Conservation (phyloP, 345 rosid species). For the Populus alba region DNA sequence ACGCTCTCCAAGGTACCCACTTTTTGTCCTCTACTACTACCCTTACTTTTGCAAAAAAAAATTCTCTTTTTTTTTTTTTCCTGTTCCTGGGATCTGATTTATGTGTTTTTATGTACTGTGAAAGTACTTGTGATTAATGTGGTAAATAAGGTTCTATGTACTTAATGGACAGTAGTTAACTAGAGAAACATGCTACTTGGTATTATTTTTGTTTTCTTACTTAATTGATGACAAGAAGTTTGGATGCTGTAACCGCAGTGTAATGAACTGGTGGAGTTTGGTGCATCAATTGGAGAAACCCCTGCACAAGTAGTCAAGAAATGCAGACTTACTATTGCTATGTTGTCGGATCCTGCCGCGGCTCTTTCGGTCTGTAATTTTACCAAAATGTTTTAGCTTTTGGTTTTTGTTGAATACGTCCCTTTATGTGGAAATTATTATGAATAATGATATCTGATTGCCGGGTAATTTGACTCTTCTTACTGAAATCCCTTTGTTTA, state of each 20-base stretch:
- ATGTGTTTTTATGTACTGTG: neutral
- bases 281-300: conserved; percentile 71
- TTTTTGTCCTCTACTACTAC: neutral
- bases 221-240: neutral
- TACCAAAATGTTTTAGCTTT: neutral
- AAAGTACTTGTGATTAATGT: neutral
- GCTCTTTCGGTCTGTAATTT: conserved; percentile 62
- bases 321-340: conserved; percentile 79
- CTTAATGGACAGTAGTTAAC: too few relatives aligned
- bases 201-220: neutral
- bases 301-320: conserved; percentile 87
- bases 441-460: too few relatives aligned
- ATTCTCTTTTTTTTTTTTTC: neutral
- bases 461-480: too few relatives aligned
- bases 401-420: neutral
- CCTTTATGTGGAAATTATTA: neutral
- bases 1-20: conserved; percentile 73
- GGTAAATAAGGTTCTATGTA: too few relatives aligned
- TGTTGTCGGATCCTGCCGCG: conserved; percentile 88
- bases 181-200: neutral
- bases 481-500: conserved; percentile 18
- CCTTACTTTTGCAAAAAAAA: too few relatives aligned
- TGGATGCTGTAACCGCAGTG: conserved; percentile 48
- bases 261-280: conserved; percentile 79
- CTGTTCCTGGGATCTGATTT: neutral